Base-by-base conservation (phyloP, 371 early-diverging fungal genomes). In the Mucor circinelloides region DNA sequence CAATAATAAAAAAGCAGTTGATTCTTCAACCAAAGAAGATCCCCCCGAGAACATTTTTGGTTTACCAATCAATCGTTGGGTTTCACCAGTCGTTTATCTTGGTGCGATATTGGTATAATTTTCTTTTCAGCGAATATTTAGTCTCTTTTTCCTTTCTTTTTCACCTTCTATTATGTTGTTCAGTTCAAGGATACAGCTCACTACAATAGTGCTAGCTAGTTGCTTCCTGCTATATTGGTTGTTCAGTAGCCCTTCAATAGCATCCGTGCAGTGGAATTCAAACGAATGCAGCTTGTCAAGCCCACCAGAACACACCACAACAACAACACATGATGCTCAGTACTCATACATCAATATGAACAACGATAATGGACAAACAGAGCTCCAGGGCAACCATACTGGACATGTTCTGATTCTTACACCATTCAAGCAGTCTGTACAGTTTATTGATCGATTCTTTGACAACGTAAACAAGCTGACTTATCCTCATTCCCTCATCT, bases 371-470 rank as follows among this genome's bases (percentile, higher is more conserved):
- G 32, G 55, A 8, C 31, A 60, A 12, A 6, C 32, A 8, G 36
- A 57, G 1, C 12, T 15, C 8, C 44, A 60, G 17, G 25, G 38
- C 9, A 40, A 57, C 10, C 59, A 58, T 10, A 36, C 63, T 17
- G 64, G 66, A 15, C 70, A 64, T 48, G 80, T 87, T 23, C 68
- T 91, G 66, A 90, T 91, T 19, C 70, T 90, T 25, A 90, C 90
- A 0, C 89, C 92, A 0, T 76, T 91, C 52, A 90, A 89, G 71
- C 87, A 90, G 65, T 82, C 89, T 9, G 87, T 82, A 21, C 75
- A 74, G 12, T 85, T 85, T 21, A 81, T 91, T 21, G 88, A 85
- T 21, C 72, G 72, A 6, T 91, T 88, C 68, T 90, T 89, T 76
- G 75, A 80, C 2, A 84, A 82, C 40, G 65, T 91, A 31, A 76